phyloP scores from a whole-genome alignment of 768 basidiomycete genomes.

The Boletellus ananas region DNA sequence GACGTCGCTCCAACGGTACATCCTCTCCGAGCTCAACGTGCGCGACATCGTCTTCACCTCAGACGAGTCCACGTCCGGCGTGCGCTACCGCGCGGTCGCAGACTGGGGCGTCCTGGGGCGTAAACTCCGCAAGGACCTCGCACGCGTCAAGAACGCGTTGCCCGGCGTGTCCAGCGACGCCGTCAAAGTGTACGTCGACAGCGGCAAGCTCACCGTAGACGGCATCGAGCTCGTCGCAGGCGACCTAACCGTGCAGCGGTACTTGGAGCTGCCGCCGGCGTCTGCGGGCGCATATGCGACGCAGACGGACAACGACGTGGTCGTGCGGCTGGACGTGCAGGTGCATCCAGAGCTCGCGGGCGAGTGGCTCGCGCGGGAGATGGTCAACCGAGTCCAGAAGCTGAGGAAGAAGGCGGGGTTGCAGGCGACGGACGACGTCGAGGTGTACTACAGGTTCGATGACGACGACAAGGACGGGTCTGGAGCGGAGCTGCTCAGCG shows the following conservation, averaged over 20 bases:
- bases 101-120: slow-evolving; percentile 94
- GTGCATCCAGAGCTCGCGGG: slow-evolving; percentile 81
- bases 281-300: slow-evolving; percentile 67
- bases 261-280: slow-evolving; percentile 71
- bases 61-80: slow-evolving; percentile 80
- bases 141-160: slow-evolving; percentile 82
- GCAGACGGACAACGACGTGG: slow-evolving; percentile 92
- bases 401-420: slow-evolving; percentile 93
- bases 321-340: slow-evolving; percentile 87
- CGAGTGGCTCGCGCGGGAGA: slow-evolving; percentile 86
- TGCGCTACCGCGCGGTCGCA: slow-evolving; percentile 86
- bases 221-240: slow-evolving; percentile 87
- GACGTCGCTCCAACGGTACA: slow-evolving; percentile 78
- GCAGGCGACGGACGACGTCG: slow-evolving; percentile 91
- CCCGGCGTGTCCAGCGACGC: slow-evolving; percentile 77
- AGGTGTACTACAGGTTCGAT: slow-evolving; percentile 77
- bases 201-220: slow-evolving; percentile 78
- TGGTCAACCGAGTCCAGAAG: slow-evolving; percentile 92
- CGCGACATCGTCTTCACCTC: slow-evolving; percentile 86
- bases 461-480: slow-evolving; percentile 42
- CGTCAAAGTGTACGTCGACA: slow-evolving; percentile 70
- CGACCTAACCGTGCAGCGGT: slow-evolving; percentile 89
- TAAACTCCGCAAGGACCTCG: slow-evolving; percentile 90
- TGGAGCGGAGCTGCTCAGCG: slow-evolving; percentile 59
- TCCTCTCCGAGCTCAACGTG: slow-evolving; percentile 93